These are phyloP conservation scores for Nothophaeocryptopus gaeumannii DNA, from an alignment of 2,329 filamentous ascomycete genomes.

Conservation along the genomic window DNA sequence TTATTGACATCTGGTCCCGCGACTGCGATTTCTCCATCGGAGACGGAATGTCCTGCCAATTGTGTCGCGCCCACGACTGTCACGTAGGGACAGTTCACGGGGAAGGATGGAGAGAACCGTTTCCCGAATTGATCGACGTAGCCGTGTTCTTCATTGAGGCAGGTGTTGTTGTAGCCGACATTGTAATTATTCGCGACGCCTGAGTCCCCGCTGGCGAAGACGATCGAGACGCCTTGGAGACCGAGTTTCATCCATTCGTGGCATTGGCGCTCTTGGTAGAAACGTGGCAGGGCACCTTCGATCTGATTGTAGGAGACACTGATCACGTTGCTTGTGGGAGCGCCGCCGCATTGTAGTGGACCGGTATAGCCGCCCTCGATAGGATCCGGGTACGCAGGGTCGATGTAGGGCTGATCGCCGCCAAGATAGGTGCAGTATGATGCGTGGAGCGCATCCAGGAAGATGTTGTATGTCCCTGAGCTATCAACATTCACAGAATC, in stretches of 20 bases:
- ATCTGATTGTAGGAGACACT: slow-evolving; percentile 53
- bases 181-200: slow-evolving; percentile 39
- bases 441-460: slow-evolving; percentile 47
- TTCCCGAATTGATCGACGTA: slow-evolving; percentile 39
- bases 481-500: slow-evolving; percentile 31
- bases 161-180: slow-evolving; percentile 27
- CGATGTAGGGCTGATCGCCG: slow-evolving; percentile 27
- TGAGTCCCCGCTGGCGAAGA: slow-evolving; percentile 53
- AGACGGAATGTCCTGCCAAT: neutral
- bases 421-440: slow-evolving; percentile 39
- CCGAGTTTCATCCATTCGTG: slow-evolving; percentile 58
- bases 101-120: slow-evolving; percentile 49
- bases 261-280: slow-evolving; percentile 54
- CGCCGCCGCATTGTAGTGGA: slow-evolving; percentile 45
- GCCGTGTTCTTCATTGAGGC: slow-evolving; percentile 19
- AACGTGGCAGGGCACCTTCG: slow-evolving; percentile 39
- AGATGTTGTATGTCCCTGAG: slow-evolving; percentile 36
- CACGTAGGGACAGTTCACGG: slow-evolving; percentile 34
- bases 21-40: slow-evolving; percentile 29
- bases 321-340: slow-evolving; percentile 52
- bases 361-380: slow-evolving; percentile 39
- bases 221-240: slow-evolving; percentile 47
- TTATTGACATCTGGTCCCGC: slow-evolving; percentile 33
- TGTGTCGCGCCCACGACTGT: slow-evolving; percentile 52
- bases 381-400: slow-evolving; percentile 50